Evolutionary conservation across 495 filamentous ascomycete genomes (phyloP).

Genomic region (Mytilinidion resinicola): DNA sequence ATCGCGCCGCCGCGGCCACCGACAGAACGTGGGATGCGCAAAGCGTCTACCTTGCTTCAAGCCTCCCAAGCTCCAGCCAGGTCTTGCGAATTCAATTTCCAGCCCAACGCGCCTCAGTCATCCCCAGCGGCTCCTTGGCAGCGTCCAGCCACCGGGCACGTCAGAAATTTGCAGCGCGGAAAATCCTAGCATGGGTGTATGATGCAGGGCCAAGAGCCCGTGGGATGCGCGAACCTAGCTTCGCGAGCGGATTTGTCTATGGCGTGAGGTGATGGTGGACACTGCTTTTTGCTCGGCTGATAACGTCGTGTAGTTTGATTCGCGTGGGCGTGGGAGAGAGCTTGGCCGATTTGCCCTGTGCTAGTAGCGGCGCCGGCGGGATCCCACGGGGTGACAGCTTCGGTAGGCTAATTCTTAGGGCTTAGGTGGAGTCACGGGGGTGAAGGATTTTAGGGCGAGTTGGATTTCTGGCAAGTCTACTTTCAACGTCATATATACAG

Average conservation of each 20-base stretch:
- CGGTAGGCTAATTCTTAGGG: no score
- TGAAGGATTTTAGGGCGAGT: no score
- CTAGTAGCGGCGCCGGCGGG: no score
- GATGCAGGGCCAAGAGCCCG: conserved; percentile 2
- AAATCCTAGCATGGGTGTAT: background rate
- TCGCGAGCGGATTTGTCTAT: conserved; percentile 8
- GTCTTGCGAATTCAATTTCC: background rate
- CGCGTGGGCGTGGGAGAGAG: background rate
- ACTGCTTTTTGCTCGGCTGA: conserved; percentile 8
- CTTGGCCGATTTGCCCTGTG: no score
- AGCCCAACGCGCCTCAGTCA: background rate
- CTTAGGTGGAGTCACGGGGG: no score
- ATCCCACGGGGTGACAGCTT: no score
- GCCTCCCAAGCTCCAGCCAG: background rate
- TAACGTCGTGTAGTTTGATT: conserved; percentile 20
- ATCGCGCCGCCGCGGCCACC: background rate
- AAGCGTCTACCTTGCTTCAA: background rate
- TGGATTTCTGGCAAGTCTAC: no score
- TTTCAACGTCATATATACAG: no score
- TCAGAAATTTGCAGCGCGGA: background rate
- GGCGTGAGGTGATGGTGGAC: conserved; percentile 22
- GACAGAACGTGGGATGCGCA: background rate
- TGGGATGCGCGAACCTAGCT: background rate
- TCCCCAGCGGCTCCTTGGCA: background rate
- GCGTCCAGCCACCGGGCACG: background rate